These are phyloP conservation scores for Trichoderma hamatum DNA, from an alignment of 2,329 filamentous ascomycete genomes.

Conservation along the genomic window DNA sequence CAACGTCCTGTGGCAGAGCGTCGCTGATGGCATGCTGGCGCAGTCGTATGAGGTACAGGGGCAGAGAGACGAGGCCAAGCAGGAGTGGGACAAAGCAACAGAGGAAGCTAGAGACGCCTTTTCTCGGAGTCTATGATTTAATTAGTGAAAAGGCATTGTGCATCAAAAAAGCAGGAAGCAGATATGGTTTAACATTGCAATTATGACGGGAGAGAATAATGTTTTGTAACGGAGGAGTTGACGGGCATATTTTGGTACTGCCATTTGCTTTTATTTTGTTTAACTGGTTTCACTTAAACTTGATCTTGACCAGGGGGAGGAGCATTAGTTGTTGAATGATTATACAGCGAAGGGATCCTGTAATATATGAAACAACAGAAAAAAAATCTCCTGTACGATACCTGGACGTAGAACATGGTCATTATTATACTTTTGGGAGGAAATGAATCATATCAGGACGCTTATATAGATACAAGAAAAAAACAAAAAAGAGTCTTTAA, in stretches of 20 bases:
- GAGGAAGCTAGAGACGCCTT: slow-evolving; percentile 49
- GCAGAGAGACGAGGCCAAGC: slow-evolving; percentile 50
- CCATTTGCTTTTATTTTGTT: slow-evolving; percentile 26
- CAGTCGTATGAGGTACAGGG: slow-evolving; percentile 76
- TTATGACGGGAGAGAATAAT: not conserved
- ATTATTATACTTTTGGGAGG: slow-evolving; percentile 21
- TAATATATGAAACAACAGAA: slow-evolving; percentile 24
- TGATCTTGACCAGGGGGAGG: not conserved
- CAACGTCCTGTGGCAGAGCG: slow-evolving; percentile 76
- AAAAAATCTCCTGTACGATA: slow-evolving; percentile 34
- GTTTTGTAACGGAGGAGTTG: slow-evolving; percentile 31
- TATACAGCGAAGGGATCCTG: slow-evolving; percentile 26
- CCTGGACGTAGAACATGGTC: slow-evolving; percentile 31
- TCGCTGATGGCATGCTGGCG: slow-evolving; percentile 76
- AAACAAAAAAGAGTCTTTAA: slow-evolving; percentile 22
- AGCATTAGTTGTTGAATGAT: slow-evolving; percentile 15
- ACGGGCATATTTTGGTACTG: slow-evolving; percentile 22
- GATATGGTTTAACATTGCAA: slow-evolving; percentile 10
- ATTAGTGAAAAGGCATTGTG: not conserved
- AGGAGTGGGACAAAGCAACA: slow-evolving; percentile 47
- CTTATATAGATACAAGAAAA: slow-evolving; percentile 15
- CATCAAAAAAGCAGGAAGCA: not conserved
- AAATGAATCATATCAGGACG: not conserved
- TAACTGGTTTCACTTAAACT: slow-evolving; percentile 17
- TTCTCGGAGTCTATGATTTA: slow-evolving; percentile 38